Evolutionary conservation across 2,329 filamentous ascomycete genomes (phyloP).

Genomic region (Penicillium sp.): DNA sequence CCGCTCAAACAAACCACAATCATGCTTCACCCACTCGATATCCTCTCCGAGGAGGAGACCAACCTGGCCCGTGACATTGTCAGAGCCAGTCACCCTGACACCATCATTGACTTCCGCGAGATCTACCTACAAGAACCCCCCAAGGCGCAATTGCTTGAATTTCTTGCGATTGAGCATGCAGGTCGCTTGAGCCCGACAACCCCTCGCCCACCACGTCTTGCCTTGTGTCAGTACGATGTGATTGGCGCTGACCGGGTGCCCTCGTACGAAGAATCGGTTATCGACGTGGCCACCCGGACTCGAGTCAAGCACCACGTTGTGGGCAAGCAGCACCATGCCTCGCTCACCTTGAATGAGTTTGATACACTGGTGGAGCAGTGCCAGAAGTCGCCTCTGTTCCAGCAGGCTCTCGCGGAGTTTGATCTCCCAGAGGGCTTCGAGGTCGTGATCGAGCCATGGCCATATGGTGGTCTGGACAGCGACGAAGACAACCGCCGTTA

Average conservation of each 20-base stretch:
- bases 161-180: slow-evolving; percentile 51
- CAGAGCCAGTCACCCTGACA: slow-evolving; percentile 28
- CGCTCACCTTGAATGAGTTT: slow-evolving; percentile 51
- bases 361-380: slow-evolving; percentile 51
- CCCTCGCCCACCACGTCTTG: slow-evolving; percentile 51
- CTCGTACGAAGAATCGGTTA: slow-evolving; percentile 56
- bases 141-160: slow-evolving; percentile 50
- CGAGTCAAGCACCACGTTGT: slow-evolving; percentile 49
- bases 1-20: neutral
- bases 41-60: slow-evolving; percentile 36
- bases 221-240: slow-evolving; percentile 58
- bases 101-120: slow-evolving; percentile 47
- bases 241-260: slow-evolving; percentile 53
- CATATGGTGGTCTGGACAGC: slow-evolving; percentile 55
- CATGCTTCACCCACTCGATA: slow-evolving; percentile 36
- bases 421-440: slow-evolving; percentile 57
- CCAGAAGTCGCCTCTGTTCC: slow-evolving; percentile 54
- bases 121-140: slow-evolving; percentile 54
- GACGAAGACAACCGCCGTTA: slow-evolving; percentile 51
- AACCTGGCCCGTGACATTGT: slow-evolving; percentile 37
- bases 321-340: slow-evolving; percentile 50
- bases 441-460: slow-evolving; percentile 58
- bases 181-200: slow-evolving; percentile 41
- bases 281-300: slow-evolving; percentile 48
- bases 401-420: slow-evolving; percentile 53